Percentiles rank a stretch among this genome's conserved stretches.
These are phyloP conservation scores for Acanthamoeba triangularis DNA, from an alignment of 208 protist species.

Conservation along the genomic window DNA sequence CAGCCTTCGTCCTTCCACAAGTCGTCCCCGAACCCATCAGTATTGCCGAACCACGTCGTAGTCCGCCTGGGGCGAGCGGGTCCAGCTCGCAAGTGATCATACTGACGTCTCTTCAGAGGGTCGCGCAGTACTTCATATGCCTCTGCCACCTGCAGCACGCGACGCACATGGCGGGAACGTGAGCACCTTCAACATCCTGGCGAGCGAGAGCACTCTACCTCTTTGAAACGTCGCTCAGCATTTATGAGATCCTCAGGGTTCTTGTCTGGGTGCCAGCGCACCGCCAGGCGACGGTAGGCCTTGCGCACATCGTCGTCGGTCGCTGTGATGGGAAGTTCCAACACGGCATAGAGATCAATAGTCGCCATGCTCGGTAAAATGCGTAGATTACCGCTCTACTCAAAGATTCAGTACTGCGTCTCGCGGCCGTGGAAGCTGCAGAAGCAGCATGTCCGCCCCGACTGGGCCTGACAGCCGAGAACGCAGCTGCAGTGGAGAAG, in stretches of 20 bases:
- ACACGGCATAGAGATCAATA: constrained; percentile 27
- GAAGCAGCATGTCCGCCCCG: not conserved
- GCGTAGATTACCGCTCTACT: no score
- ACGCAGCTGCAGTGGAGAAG: not conserved
- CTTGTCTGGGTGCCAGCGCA: constrained; percentile 85
- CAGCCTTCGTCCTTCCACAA: not conserved
- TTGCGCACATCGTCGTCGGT: constrained; percentile 81
- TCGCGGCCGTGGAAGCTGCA: no score
- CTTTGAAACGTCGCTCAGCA: constrained; percentile 83
- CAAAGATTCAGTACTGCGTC: no score
- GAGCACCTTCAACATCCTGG: not conserved
- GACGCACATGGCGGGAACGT: not conserved
- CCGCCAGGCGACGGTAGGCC: constrained; percentile 80
- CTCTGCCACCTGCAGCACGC: not conserved
- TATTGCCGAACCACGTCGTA: not conserved
- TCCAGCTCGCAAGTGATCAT: not conserved
- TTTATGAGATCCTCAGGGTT: constrained; percentile 64
- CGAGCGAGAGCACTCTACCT: constrained; percentile 65
- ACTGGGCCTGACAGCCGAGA: not conserved
- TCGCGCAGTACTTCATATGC: constrained; percentile 53
- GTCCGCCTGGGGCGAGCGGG: not conserved
- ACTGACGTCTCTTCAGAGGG: constrained; percentile 14
- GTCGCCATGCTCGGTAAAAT: not conserved
- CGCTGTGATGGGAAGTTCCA: constrained; percentile 72
- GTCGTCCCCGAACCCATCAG: constrained; percentile 11